phyloP scores from a whole-genome alignment of 192 early-diverging fungal genomes.

The Gamsiella multidivaricata region DNA sequence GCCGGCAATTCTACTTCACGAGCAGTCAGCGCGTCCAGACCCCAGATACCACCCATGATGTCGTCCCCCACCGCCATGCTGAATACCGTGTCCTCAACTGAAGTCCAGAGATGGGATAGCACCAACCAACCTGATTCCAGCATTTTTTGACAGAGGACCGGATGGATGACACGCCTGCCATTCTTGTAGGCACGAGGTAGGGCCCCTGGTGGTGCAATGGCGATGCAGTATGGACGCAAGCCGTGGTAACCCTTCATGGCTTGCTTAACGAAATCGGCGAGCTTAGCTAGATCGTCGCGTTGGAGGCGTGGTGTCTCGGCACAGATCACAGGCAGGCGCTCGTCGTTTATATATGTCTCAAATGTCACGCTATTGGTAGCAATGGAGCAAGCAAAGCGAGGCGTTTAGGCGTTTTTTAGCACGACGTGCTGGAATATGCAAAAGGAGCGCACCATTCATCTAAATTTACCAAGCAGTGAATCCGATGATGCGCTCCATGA shows the following conservation, averaged over 20 bases:
- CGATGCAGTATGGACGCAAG: slow-evolving; percentile 67
- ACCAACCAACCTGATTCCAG: slow-evolving; percentile 71
- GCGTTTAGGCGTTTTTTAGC: neutral
- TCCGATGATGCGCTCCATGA: slow-evolving; percentile 27
- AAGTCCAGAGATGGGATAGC: slow-evolving; percentile 61
- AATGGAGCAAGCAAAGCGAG: neutral
- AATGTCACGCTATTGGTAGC: slow-evolving; percentile 63
- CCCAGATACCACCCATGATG: slow-evolving; percentile 55
- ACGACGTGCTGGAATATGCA: neutral
- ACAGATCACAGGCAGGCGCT: slow-evolving; percentile 76
- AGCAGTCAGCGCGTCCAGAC: slow-evolving; percentile 24
- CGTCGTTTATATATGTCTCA: slow-evolving; percentile 68
- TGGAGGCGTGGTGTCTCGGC: slow-evolving; percentile 65
- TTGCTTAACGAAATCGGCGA: slow-evolving; percentile 58
- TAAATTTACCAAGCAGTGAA: slow-evolving; percentile 54
- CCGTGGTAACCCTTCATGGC: slow-evolving; percentile 68
- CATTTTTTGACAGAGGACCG: slow-evolving; percentile 65
- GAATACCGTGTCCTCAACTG: slow-evolving; percentile 65
- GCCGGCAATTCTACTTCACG: slow-evolving; percentile 12
- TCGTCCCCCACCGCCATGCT: slow-evolving; percentile 63
- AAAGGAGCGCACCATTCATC: too few species aligned
- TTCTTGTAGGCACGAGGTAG: slow-evolving; percentile 77
- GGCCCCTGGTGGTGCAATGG: slow-evolving; percentile 62
- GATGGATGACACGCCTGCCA: slow-evolving; percentile 70
- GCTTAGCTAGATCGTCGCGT: slow-evolving; percentile 53